These are phyloP conservation scores for Pseudocercospora cruenta DNA, from an alignment of 2,329 filamentous ascomycete genomes.

Conservation along the genomic window DNA sequence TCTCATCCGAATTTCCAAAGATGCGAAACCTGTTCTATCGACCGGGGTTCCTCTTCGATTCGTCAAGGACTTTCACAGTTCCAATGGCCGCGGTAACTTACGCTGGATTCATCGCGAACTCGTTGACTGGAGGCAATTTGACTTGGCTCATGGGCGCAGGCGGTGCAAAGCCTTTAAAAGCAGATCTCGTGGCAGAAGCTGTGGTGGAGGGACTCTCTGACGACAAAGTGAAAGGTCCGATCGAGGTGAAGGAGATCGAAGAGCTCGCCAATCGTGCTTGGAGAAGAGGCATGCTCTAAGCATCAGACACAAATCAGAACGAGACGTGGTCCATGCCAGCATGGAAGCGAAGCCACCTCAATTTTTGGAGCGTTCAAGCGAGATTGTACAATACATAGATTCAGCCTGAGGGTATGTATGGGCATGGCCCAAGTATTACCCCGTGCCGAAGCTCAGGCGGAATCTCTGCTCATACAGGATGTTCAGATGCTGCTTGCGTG, in stretches of 20 bases:
- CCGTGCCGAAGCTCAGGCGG: neutral
- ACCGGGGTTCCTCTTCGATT: constrained; percentile 87
- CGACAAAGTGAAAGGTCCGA: constrained; percentile 69
- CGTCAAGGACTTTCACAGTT: constrained; percentile 77
- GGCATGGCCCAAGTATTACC: neutral
- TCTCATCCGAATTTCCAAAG: constrained; percentile 70
- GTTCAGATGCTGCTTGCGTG: neutral
- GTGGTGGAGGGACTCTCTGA: constrained; percentile 85
- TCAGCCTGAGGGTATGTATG: neutral
- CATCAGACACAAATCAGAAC: neutral
- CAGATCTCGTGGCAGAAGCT: constrained; percentile 83
- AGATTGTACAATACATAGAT: constrained; percentile 10
- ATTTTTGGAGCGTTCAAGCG: constrained; percentile 19
- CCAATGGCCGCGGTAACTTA: constrained; percentile 80
- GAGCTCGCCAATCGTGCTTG: constrained; percentile 78
- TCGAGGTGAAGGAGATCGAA: constrained; percentile 81
- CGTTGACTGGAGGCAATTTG: constrained; percentile 73
- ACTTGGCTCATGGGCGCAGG: constrained; percentile 78
- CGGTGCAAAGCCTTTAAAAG: constrained; percentile 83
- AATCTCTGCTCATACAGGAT: neutral
- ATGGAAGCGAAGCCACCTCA: neutral
- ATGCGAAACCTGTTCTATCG: constrained; percentile 83
- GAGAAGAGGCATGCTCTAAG: constrained; percentile 85
- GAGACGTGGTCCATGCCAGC: neutral
- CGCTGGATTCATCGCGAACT: constrained; percentile 76